Conservation (phyloP, 768 basidiomycete species). For the Stropharia rugosoannulata region DNA sequence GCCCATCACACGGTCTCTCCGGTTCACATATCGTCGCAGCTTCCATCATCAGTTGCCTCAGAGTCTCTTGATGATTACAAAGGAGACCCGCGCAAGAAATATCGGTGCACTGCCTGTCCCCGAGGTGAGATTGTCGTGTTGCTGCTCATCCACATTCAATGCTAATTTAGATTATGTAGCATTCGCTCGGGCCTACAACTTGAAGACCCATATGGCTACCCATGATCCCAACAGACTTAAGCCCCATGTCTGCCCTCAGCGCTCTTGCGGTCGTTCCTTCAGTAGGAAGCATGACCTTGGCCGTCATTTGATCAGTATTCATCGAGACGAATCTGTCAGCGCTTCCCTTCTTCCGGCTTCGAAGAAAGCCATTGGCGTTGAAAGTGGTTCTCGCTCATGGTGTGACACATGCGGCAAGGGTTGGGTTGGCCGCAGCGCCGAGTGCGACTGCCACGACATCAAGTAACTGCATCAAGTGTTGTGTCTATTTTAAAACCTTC, state of each 20-base stretch:
- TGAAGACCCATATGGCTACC: conserved; percentile 94
- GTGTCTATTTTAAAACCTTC: conserved; percentile 18
- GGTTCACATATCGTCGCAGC: conserved; percentile 48
- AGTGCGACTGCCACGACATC: conserved; percentile 65
- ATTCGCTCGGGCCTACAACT: conserved; percentile 90
- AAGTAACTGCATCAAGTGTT: conserved; percentile 41
- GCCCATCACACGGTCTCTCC: conserved; percentile 55
- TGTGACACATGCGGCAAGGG: conserved; percentile 77
- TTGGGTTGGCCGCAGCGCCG: conserved; percentile 49
- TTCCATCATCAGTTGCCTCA: conserved; percentile 47
- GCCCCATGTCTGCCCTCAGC: conserved; percentile 86
- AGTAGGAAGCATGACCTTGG: conserved; percentile 94
- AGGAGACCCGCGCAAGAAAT: conserved; percentile 74
- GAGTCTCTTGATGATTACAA: conserved; percentile 48
- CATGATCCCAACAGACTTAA: conserved; percentile 92
- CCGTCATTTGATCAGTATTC: conserved; percentile 85
- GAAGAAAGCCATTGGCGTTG: conserved; percentile 65
- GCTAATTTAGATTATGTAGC: conserved; percentile 40
- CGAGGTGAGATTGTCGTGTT: conserved; percentile 47
- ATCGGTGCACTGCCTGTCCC: conserved; percentile 73
- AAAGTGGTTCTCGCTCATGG: conserved; percentile 62
- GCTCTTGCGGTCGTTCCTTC: conserved; percentile 85
- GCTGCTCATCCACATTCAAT: background rate
- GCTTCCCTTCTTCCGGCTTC: conserved; percentile 38
- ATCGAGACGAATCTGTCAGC: conserved; percentile 63